A percentile compares a stretch with the other conserved stretches of the same genome.
phyloP scores from a whole-genome alignment of 495 filamentous ascomycete genomes.

The Talaromyces trachyspermus region DNA sequence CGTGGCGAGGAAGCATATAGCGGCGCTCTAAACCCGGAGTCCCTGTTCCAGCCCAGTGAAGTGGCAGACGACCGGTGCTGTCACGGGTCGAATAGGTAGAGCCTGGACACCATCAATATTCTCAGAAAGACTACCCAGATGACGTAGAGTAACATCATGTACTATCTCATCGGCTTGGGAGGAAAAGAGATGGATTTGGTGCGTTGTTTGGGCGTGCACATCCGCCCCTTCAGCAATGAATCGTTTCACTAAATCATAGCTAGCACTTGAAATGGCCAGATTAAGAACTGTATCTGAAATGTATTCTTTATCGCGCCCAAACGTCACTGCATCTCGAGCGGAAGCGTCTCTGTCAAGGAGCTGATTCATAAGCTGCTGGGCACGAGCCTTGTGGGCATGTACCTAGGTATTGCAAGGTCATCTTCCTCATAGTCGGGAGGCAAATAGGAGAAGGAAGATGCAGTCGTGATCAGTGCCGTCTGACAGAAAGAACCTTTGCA shows the following conservation, averaged over 20 bases:
- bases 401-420: background rate
- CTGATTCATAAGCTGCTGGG: conserved; percentile 7
- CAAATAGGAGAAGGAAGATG: background rate
- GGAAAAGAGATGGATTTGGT: background rate
- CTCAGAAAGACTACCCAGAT: conserved; percentile 8
- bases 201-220: conserved; percentile 4
- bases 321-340: conserved; percentile 6
- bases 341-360: conserved; percentile 11
- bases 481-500: background rate
- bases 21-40: no score
- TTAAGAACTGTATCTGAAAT: conserved; percentile 7
- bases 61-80: conserved; percentile 12
- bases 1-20: background rate
- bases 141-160: conserved; percentile 10
- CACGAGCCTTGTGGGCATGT: background rate
- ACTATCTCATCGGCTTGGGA: background rate
- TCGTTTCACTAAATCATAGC: conserved; percentile 9
- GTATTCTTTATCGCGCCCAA: background rate
- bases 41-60: conserved; percentile 17
- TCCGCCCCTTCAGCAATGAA: conserved; percentile 11
- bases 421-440: background rate
- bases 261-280: conserved; percentile 4
- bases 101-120: conserved; percentile 10
- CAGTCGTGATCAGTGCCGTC: background rate
- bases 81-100: conserved; percentile 9